Percentiles rank a stretch among this genome's conserved stretches.
Evolutionary conservation across 352 stramenopile genomes (phyloP).

Genomic region (Phytophthora boehmeriae): DNA sequence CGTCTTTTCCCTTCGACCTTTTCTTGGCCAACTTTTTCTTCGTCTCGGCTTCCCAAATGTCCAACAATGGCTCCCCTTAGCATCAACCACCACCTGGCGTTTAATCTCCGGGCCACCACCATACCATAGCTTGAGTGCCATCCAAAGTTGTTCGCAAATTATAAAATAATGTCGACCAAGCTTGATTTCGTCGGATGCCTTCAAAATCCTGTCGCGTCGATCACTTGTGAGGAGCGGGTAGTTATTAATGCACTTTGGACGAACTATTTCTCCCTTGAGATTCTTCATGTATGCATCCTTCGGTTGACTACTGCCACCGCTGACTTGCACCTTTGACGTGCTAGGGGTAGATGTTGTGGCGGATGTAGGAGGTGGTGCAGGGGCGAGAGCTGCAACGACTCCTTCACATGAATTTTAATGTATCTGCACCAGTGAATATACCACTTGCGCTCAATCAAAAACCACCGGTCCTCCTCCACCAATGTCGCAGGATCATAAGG

Average conservation of each 20-base stretch:
- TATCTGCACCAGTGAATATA: conserved; percentile 89
- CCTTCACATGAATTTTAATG: conserved; percentile 54
- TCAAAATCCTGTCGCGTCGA: conserved; percentile 71
- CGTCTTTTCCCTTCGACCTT: conserved; percentile 43
- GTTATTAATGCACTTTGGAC: conserved; percentile 87
- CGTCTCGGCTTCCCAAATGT: conserved; percentile 78
- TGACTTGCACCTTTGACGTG: conserved; percentile 44
- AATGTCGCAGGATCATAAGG: conserved; percentile 69
- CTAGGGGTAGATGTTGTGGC: conserved; percentile 32
- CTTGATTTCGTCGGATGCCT: conserved; percentile 77
- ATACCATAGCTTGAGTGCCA: conserved; percentile 93
- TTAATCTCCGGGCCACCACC: conserved; percentile 88
- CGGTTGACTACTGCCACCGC: conserved; percentile 23
- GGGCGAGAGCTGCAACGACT: conserved; percentile 33
- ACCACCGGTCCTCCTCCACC: conserved; percentile 87
- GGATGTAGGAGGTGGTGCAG: conserved; percentile 19
- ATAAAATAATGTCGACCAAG: conserved; percentile 86
- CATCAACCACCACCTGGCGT: conserved; percentile 76
- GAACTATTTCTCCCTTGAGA: conserved; percentile 78
- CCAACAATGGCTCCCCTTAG: conserved; percentile 65
- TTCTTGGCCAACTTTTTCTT: conserved; percentile 63
- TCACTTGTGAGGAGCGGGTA: conserved; percentile 75
- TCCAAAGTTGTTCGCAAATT: conserved; percentile 88
- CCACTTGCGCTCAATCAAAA: conserved; percentile 84
- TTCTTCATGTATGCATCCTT: conserved; percentile 81